Evolutionary conservation across 2,329 filamentous ascomycete genomes (phyloP).

Genomic region (Exophiala phaeomuriformis): DNA sequence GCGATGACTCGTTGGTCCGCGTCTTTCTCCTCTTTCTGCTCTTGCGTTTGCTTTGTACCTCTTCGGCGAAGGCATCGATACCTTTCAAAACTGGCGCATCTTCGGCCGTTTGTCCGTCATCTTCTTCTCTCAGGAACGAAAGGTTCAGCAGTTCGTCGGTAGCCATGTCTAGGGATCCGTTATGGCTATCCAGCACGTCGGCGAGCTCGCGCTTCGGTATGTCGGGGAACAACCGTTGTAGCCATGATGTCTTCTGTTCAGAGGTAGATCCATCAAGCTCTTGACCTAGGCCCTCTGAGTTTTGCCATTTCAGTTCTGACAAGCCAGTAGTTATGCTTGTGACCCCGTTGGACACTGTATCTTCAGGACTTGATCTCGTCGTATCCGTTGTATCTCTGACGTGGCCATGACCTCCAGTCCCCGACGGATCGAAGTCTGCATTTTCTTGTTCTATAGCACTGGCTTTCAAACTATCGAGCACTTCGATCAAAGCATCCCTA

Average conservation of each 20-base stretch:
- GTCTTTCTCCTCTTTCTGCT: slow-evolving; percentile 29
- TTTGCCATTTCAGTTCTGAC: slow-evolving; percentile 27
- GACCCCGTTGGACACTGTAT: slow-evolving; percentile 18
- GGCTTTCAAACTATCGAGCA: slow-evolving; percentile 59
- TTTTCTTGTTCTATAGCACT: slow-evolving; percentile 58
- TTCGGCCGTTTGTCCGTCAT: slow-evolving; percentile 44
- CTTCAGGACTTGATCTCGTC: slow-evolving; percentile 18
- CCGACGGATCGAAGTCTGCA: slow-evolving; percentile 22
- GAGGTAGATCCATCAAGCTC: slow-evolving; percentile 27
- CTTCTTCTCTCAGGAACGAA: slow-evolving; percentile 64
- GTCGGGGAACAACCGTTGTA: slow-evolving; percentile 65
- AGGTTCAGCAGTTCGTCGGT: slow-evolving; percentile 76
- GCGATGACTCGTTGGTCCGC: slow-evolving; percentile 15
- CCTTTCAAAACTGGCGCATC: slow-evolving; percentile 53
- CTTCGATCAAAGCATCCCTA: slow-evolving; percentile 48
- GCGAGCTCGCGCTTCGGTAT: slow-evolving; percentile 38
- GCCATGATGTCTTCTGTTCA: slow-evolving; percentile 55
- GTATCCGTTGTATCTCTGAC: slow-evolving; percentile 34
- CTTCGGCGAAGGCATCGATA: slow-evolving; percentile 70
- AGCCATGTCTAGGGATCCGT: slow-evolving; percentile 59
- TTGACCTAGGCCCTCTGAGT: slow-evolving; percentile 12
- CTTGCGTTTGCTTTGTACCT: slow-evolving; percentile 36
- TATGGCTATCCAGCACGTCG: slow-evolving; percentile 34
- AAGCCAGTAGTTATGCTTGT: slow-evolving; percentile 24
- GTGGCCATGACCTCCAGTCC: slow-evolving; percentile 16